phyloP scores from a whole-genome alignment of 208 protist species.

The Lotmaria passim region DNA sequence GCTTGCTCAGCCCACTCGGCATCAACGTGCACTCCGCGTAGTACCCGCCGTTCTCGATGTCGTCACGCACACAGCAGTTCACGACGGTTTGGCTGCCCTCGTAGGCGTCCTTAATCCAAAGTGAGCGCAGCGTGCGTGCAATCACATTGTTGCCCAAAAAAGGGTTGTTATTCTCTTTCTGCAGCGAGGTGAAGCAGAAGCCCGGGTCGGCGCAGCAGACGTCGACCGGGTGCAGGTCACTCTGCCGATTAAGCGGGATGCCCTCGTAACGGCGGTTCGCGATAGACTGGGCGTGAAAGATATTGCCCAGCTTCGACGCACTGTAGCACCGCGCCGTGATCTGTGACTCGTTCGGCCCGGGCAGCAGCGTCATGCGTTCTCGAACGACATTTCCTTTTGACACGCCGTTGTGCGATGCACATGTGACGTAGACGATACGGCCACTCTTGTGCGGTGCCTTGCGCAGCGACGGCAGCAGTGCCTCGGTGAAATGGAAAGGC shows the following conservation, averaged over 20 bases:
- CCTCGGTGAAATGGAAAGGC: conserved; percentile 85
- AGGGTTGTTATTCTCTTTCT: conserved; percentile 39
- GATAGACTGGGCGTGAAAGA: conserved; percentile 80
- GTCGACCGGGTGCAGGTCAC: conserved; percentile 70
- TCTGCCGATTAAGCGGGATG: conserved; percentile 61
- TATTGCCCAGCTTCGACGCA: conserved; percentile 83
- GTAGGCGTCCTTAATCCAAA: conserved; percentile 74
- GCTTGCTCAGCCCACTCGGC: conserved; percentile 66
- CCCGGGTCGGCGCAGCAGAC: conserved; percentile 73
- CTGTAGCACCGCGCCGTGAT: conserved; percentile 79
- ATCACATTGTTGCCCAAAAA: conserved; percentile 56
- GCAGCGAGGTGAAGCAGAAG: conserved; percentile 67
- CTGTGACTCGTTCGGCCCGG: conserved; percentile 44
- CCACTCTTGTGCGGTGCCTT: conserved; percentile 44
- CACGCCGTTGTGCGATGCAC: conserved; percentile 77
- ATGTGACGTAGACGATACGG: conserved; percentile 82
- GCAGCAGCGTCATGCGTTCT: conserved; percentile 68
- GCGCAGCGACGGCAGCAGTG: conserved; percentile 70
- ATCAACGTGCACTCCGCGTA: conserved; percentile 78
- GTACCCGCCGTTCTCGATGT: conserved; percentile 71
- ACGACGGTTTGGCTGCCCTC: conserved; percentile 81
- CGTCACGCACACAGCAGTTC: conserved; percentile 71
- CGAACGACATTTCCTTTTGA: conserved; percentile 57
- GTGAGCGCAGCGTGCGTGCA: conserved; percentile 62
- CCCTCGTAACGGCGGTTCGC: conserved; percentile 74